A percentile compares a stretch with the other conserved stretches of the same genome.
These are phyloP conservation scores for Colletotrichum plurivorum DNA, from an alignment of 2,329 filamentous ascomycete species.

Conservation along the genomic window DNA sequence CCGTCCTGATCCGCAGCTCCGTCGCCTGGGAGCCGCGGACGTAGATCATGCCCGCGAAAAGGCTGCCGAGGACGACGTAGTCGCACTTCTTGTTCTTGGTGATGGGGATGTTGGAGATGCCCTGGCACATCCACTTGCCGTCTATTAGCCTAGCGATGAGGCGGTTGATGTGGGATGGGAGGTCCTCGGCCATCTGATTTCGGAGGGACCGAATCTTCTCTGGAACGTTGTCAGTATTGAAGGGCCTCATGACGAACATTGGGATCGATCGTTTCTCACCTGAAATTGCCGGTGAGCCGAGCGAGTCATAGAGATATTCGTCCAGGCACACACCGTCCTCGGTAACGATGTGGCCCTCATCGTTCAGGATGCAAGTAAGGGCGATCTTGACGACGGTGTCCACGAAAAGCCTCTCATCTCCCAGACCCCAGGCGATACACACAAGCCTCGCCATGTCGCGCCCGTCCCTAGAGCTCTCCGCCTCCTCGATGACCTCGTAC, in stretches of 20 bases:
- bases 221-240: neutral
- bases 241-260: neutral
- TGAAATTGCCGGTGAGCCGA: constrained; percentile 28
- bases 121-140: constrained; percentile 31
- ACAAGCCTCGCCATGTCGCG: constrained; percentile 14
- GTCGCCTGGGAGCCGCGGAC: constrained; percentile 27
- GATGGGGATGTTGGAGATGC: constrained; percentile 33
- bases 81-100: constrained; percentile 36
- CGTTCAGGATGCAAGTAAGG: constrained; percentile 3
- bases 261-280: neutral
- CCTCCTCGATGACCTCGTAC: constrained; percentile 1
- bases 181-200: constrained; percentile 18
- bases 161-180: constrained; percentile 28
- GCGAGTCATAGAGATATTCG: constrained; percentile 20
- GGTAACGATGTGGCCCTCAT: constrained; percentile 7
- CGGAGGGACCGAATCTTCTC: constrained; percentile 22
- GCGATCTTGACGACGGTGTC: constrained; percentile 11
- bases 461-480: constrained; percentile 3
- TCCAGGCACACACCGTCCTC: constrained; percentile 19
- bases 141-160: constrained; percentile 24
- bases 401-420: constrained; percentile 25
- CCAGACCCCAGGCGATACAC: constrained; percentile 29
- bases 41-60: constrained; percentile 28
- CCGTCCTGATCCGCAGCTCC: constrained; percentile 16
- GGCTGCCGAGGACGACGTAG: constrained; percentile 30